Base-by-base conservation (phyloP, 2,329 filamentous ascomycete species). In the Amauroascus niger region DNA sequence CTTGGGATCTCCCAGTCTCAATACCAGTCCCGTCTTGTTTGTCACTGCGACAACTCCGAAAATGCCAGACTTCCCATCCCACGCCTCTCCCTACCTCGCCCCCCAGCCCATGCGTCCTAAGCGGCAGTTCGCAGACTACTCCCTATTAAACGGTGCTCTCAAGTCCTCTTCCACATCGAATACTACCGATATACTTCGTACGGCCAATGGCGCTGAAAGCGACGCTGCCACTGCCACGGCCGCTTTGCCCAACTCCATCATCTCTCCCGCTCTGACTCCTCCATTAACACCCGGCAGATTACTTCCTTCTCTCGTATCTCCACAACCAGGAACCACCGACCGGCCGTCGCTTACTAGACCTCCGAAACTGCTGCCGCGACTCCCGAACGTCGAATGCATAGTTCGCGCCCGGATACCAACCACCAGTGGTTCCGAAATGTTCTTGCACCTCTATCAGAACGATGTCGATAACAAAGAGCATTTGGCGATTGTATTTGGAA, bases 401-500 rank as follows among this genome's bases (percentile, higher is more conserved):
- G 93, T 97, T 47, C 86, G 93, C 60, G 93, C 93, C 16, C 84
- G 93, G 52, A 98, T 98, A 62, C 93, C 93, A 0, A 97, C 91
- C 0, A 91, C 88, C 1, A 82, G 80, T 0, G 91, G 91, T 2
- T 87, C 89, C 9, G 90, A 98, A 70, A 97, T 98, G 89, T 98
- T 94, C 70, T 72, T 98, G 49, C 91, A 98, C 66, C 76, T 97
- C 0, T 98, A 98, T 72, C 84, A 84, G 58, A 98, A 98, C 71
- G 87, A 87, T 62, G 82, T 88, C 6, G 93, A 98, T 69, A 87
- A 84, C 60, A 98, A 98, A 71, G 93, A 98, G 66, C 93, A 98
- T 67, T 74, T 98, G 49, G 93, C 93, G 16, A 97, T 98, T 65
- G 93, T 98, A 0, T 98, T 98, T 69, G 93, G 93, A 1, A 83